Evolutionary conservation across 768 basidiomycete genomes (phyloP), one percentile per base, ranked within the genome.

Genomic region (Lepiota venenata): DNA sequence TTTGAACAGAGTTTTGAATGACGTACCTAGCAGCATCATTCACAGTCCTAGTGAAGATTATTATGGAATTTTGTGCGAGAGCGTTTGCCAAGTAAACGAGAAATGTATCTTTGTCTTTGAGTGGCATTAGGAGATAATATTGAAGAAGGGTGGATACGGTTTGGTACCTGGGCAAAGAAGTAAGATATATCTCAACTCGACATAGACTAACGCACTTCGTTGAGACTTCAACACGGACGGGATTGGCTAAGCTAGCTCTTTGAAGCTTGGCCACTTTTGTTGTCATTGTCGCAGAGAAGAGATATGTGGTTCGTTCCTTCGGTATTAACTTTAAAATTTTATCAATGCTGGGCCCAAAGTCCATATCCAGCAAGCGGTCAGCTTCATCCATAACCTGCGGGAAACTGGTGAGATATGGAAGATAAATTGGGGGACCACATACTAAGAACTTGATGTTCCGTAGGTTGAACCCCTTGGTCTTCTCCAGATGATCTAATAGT

Each of bases 211-310:
- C 87, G 61, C 69, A 94, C 94, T 96, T 98, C 64, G 88, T 81
- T 6, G 91, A 88, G 2, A 98, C 93, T 68, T 98, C 95, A 1
- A 98, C 85, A 60, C 89, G 82, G 21, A 95, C 84, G n/a, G 97
- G 97, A 65, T 96, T 94, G 29, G 83, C 81, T 64, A 98, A 75
- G 75, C 92, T 94, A 29, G 97, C 95, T 50, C 96, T 74, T 67
- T 98, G 96, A 10, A 99, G 77, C 70, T 98, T 98, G 10, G 91
- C 93, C 3, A 99, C 93, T 72, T 98, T 98, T 12, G 93, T 93
- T 10, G 97, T 96, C 96, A 99, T 98, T 18, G 96, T 98, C 5
- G 96, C 97, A 11, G 96, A 98, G 74, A 94, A 99, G 1, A 99
- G 80, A 66, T 93, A 98, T 2, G 97, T 99, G 27, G 88, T 91